phyloP scores from a whole-genome alignment of 2,329 filamentous ascomycete species.

The Calonectria hawksworthii region DNA sequence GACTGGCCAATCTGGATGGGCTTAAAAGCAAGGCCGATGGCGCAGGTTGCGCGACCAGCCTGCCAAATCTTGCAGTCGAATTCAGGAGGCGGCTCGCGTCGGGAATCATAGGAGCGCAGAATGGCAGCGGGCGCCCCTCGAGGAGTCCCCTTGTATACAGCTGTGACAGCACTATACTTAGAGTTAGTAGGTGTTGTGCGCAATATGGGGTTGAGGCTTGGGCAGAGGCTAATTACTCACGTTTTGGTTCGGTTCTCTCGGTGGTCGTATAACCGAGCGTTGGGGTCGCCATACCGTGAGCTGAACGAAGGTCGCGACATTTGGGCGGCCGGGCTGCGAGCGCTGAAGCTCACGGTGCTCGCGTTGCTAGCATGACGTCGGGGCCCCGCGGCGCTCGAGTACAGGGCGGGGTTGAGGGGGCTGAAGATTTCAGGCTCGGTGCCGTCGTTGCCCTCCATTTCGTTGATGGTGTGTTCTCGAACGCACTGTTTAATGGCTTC shows the following conservation, averaged over 20 bases:
- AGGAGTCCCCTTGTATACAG: constrained; percentile 87
- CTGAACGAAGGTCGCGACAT: constrained; percentile 66
- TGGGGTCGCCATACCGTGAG: constrained; percentile 81
- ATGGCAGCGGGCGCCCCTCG: constrained; percentile 78
- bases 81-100: constrained; percentile 90
- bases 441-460: constrained; percentile 86
- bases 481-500: constrained; percentile 94
- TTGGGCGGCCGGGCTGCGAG: constrained; percentile 71
- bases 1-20: constrained; percentile 95
- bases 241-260: constrained; percentile 91
- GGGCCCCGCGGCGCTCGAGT: constrained; percentile 59
- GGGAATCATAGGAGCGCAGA: constrained; percentile 94
- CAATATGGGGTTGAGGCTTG: neutral
- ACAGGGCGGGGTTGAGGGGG: constrained; percentile 57
- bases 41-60: constrained; percentile 92
- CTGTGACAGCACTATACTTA: constrained; percentile 82
- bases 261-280: constrained; percentile 89
- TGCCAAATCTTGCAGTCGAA: constrained; percentile 98
- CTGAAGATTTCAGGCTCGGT: constrained; percentile 55
- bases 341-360: constrained; percentile 86
- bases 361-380: constrained; percentile 82
- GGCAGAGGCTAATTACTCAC: constrained; percentile 65
- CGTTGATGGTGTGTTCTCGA: constrained; percentile 83
- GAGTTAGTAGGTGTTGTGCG: constrained; percentile 27
- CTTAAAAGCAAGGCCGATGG: constrained; percentile 94